These are phyloP conservation scores for Phytophthora crassamura DNA, from an alignment of 352 stramenopile genomes.

Conservation along the genomic window DNA sequence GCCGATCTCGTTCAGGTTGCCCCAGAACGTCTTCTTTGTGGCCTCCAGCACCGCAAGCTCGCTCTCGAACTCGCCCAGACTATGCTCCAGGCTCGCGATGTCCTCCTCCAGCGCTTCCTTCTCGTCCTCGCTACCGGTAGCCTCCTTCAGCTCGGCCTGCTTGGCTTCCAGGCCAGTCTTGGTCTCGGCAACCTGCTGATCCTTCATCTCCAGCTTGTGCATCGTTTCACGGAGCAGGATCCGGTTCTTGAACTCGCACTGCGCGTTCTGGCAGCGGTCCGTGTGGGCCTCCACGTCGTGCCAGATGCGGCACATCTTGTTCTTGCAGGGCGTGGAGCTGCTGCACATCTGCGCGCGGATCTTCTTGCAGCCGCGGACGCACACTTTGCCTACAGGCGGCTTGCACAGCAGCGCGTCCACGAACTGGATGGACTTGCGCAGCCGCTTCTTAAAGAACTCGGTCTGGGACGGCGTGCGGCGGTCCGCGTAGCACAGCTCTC, in stretches of 20 bases:
- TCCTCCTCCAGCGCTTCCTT: conserved; percentile 60
- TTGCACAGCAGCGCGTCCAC: conserved; percentile 72
- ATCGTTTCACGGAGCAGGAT: conserved; percentile 77
- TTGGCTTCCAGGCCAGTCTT: conserved; percentile 48
- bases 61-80: conserved; percentile 59
- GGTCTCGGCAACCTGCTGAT: conserved; percentile 48
- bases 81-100: conserved; percentile 64
- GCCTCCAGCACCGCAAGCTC: conserved; percentile 49
- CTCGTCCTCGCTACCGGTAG: conserved; percentile 28
- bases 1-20: conserved; percentile 71
- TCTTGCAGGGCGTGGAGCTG: conserved; percentile 62
- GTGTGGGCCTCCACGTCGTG: conserved; percentile 78
- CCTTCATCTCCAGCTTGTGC: conserved; percentile 77
- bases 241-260: conserved; percentile 77
- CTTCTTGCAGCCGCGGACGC: conserved; percentile 59
- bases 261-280: conserved; percentile 65
- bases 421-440: conserved; percentile 73
- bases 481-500: conserved; percentile 70
- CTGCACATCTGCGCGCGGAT: conserved; percentile 77
- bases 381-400: conserved; percentile 53
- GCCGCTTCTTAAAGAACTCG: conserved; percentile 73
- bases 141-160: conserved; percentile 47
- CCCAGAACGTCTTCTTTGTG: conserved; percentile 67
- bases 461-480: conserved; percentile 55
- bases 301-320: conserved; percentile 77